Percentiles rank a stretch among this genome's conserved stretches.
Conservation (phyloP, 176 grass and related monocot genomes). For the Aegilops speltoides region DNA sequence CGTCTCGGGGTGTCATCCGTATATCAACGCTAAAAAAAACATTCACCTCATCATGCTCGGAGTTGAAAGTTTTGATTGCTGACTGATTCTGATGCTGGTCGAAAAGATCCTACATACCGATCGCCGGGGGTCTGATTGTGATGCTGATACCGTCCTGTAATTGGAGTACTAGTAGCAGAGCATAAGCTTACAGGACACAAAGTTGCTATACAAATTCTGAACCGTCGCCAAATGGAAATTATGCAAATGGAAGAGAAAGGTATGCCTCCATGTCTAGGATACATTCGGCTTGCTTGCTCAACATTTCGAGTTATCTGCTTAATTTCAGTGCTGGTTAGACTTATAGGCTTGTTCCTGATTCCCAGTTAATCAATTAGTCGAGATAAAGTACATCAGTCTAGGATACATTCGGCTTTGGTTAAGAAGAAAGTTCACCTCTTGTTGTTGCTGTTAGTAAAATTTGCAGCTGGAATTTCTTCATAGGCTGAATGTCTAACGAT, state of each 20-base stretch:
- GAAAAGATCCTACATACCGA: too few species aligned
- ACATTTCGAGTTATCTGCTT: neutral
- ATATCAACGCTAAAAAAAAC: too few species aligned
- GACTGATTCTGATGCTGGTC: too few species aligned
- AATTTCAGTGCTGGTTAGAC: neutral
- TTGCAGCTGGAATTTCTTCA: conserved; percentile 6
- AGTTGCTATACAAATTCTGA: conserved; percentile 92
- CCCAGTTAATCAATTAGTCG: neutral
- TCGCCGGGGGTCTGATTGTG: neutral
- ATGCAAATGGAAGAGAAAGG: conserved; percentile 96
- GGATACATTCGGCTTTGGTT: neutral
- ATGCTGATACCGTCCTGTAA: neutral
- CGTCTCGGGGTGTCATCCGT: too few species aligned
- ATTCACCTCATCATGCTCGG: too few species aligned
- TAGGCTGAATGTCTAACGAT: conserved; percentile 5
- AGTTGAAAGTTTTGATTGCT: too few species aligned
- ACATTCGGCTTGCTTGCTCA: too few species aligned
- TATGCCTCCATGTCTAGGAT: conserved; percentile 3
- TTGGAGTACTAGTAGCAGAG: conserved; percentile 4
- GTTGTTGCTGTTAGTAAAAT: conserved; percentile 3
- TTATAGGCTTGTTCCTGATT: neutral
- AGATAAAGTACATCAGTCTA: neutral
- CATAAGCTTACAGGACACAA: conserved; percentile 77
- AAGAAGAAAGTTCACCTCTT: conserved; percentile 3
- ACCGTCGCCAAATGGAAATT: conserved; percentile 67